These are phyloP conservation scores for Xanthoceras sorbifolium DNA, from an alignment of 345 rosid species.

Conservation along the genomic window DNA sequence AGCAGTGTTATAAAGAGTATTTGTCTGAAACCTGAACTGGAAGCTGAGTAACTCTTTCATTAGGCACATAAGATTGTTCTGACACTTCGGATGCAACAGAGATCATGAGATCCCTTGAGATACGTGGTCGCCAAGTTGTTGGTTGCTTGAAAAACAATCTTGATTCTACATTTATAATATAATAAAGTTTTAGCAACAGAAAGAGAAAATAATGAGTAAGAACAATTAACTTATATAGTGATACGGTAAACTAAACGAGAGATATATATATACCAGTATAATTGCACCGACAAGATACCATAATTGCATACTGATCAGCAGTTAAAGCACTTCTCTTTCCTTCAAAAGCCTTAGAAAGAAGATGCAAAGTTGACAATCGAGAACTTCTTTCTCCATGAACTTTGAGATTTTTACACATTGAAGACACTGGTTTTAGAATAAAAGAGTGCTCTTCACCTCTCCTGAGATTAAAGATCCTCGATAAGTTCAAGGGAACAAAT, in stretches of 20 bases:
- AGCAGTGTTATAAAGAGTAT: neutral
- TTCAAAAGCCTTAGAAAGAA: constrained; percentile 53
- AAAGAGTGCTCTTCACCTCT: constrained; percentile 98
- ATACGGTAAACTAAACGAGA: constrained; percentile 28
- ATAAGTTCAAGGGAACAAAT: constrained; percentile 20
- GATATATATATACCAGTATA: constrained; percentile 58
- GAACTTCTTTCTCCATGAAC: constrained; percentile 49
- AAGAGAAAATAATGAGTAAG: constrained; percentile 8
- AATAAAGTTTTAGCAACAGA: constrained; percentile 6
- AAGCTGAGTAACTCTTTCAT: constrained; percentile 68
- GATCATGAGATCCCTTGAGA: constrained; percentile 84
- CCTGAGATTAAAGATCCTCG: constrained; percentile 51
- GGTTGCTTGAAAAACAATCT: constrained; percentile 86
- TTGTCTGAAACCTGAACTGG: constrained; percentile 77
- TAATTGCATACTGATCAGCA: constrained; percentile 70
- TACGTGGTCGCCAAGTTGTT: constrained; percentile 80
- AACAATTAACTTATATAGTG: constrained; percentile 19
- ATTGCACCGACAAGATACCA: constrained; percentile 94
- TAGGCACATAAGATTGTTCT: constrained; percentile 58
- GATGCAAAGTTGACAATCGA: constrained; percentile 43
- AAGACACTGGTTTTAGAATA: constrained; percentile 76
- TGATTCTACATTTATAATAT: constrained; percentile 57
- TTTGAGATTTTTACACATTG: constrained; percentile 57
- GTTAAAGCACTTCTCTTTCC: constrained; percentile 42
- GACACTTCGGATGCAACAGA: constrained; percentile 89